Base-by-base conservation (phyloP, 805 yeast genomes). In the Huiozyma naganishii region DNA sequence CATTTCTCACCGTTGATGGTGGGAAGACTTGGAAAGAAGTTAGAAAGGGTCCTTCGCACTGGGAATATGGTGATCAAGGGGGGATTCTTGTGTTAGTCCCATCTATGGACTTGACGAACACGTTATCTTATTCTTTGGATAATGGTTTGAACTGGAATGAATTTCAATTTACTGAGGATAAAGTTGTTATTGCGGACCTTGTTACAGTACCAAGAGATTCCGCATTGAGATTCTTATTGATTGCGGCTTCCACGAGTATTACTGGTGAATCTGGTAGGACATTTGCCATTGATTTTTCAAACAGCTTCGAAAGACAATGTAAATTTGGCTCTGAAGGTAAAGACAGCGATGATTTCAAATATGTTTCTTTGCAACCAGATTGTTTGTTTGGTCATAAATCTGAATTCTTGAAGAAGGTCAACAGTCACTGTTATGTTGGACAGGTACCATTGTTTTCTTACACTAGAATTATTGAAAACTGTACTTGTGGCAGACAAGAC, bases 51-150 rank as follows among this genome's bases (percentile, higher is more conserved):
- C 72, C 77, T 1, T 74, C 76, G 52, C 82, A 83, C 76, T 92
- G 97, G 97, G 97, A 89, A 63, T 92, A 71, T 61, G 97, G 97
- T 49, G 98, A 92, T 62, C 84, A 86, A 50, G 98, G 98, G 12
- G 80, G 95, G 0, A 73, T 92, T 32, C 64, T 92, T 41, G 86
- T 86, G 1, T 60, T 89, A 41, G 90, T 83, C 1, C 71, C 78
- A 35, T 76, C 74, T 6, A 67, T 63, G 4, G 79, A 74, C 29
- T 65, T 69, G 6, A 80, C 95, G 0, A 70, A 85, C 46, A 62
- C 65, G 1, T 43, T 90, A 0, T 52, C 65, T 1, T 89, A 78
- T 55, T 84, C 96, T 0, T 57, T 79, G 10, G 90, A 92, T 64
- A 83, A 80, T 50, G 98, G 97, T 32, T 66, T 68, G 5, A 70